Conservation (phyloP, 2,329 filamentous ascomycete species). For the Sarocladium oryzae region DNA sequence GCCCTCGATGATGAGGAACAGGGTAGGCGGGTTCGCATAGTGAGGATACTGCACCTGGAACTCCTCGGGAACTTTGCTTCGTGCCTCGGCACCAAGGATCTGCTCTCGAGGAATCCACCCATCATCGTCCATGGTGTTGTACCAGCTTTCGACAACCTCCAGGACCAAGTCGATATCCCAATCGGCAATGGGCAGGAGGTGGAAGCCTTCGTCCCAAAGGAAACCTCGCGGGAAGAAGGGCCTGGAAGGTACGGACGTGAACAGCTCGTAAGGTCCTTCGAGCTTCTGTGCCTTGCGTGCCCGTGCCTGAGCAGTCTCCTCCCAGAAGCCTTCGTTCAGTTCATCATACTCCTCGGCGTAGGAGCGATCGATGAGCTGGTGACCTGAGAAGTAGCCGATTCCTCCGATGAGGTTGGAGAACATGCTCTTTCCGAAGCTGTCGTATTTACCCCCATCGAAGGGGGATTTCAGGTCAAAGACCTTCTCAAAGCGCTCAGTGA, state of each 20-base stretch:
- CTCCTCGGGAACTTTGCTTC: conserved; percentile 87
- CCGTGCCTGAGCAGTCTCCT: conserved; percentile 77
- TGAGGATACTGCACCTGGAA: conserved; percentile 96
- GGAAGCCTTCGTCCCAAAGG: conserved; percentile 97
- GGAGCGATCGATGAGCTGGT: conserved; percentile 82
- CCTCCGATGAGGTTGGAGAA: conserved; percentile 92
- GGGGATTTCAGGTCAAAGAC: conserved; percentile 64
- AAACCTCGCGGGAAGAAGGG: conserved; percentile 97
- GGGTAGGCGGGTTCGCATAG: conserved; percentile 92
- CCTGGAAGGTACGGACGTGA: conserved; percentile 83
- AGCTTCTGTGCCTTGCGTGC: conserved; percentile 59
- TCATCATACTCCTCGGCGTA: conserved; percentile 92
- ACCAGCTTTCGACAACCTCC: conserved; percentile 93
- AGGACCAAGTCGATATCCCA: conserved; percentile 87
- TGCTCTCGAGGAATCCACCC: conserved; percentile 97
- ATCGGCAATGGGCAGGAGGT: conserved; percentile 82
- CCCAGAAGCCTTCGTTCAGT: conserved; percentile 92
- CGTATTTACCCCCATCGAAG: conserved; percentile 67
- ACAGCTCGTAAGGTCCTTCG: conserved; percentile 82
- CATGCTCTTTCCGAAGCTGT: conserved; percentile 77
- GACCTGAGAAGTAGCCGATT: conserved; percentile 90
- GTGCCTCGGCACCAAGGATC: conserved; percentile 84
- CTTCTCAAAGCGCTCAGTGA: conserved; percentile 66
- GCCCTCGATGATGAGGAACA: conserved; percentile 81
- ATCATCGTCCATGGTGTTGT: conserved; percentile 90